phyloP scores from a whole-genome alignment of 2,329 filamentous ascomycete species.

The Hymenoscyphus occultus region DNA sequence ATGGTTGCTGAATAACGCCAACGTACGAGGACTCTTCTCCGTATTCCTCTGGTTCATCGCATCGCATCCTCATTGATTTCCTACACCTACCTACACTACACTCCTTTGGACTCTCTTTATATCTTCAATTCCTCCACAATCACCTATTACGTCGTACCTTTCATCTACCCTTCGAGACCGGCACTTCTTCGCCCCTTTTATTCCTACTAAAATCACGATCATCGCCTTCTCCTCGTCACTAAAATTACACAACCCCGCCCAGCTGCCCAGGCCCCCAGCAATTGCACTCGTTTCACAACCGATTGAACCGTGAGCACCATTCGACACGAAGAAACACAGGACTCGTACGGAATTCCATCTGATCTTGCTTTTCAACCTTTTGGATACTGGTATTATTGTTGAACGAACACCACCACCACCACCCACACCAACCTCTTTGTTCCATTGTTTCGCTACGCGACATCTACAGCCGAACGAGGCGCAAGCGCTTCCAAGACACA shows the following conservation, averaged over 20 bases:
- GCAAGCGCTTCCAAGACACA: neutral
- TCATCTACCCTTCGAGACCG: neutral
- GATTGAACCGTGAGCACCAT: neutral
- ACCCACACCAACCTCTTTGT: neutral
- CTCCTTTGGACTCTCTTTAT: neutral
- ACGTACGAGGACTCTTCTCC: too few relatives aligned
- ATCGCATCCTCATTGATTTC: neutral
- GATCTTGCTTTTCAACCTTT: neutral
- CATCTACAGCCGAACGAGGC: neutral
- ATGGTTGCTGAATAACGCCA: neutral
- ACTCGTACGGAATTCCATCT: neutral
- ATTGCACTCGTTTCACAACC: neutral
- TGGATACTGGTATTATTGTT: too few relatives aligned
- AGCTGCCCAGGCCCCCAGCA: neutral
- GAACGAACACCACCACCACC: too few relatives aligned
- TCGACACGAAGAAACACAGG: neutral
- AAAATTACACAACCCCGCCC: constrained; percentile 8
- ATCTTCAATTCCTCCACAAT: neutral
- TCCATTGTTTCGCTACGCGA: neutral
- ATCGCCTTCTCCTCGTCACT: neutral
- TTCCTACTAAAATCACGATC: neutral
- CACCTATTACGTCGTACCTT: neutral
- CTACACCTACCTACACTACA: neutral
- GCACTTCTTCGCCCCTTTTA: neutral
- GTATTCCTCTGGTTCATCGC: neutral